Percentiles rank a stretch among this genome's conserved stretches.
Conservation (phyloP, 371 early-diverging fungal genomes). For the Mucor saturninus region DNA sequence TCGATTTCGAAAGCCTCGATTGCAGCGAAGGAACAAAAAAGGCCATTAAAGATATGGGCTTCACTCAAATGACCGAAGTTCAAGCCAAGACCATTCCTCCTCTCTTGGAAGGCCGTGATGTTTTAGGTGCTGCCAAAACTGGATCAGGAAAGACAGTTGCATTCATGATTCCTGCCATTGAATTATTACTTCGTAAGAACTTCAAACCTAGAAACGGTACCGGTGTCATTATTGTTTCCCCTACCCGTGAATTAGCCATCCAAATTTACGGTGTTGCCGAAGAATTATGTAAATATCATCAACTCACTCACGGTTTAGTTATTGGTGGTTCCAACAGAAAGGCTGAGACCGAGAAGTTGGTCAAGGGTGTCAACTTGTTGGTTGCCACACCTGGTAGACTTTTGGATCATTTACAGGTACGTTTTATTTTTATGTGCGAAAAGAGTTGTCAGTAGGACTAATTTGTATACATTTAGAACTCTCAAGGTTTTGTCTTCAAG, state of each 20-base stretch:
- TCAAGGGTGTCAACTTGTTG: slow-evolving; percentile 92
- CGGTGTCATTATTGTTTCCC: slow-evolving; percentile 96
- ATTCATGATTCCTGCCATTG: slow-evolving; percentile 96
- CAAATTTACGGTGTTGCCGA: slow-evolving; percentile 99
- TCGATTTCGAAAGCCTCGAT: slow-evolving; percentile 68
- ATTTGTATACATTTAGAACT: slow-evolving; percentile 60
- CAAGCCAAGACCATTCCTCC: slow-evolving; percentile 97
- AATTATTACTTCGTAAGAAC: slow-evolving; percentile 81
- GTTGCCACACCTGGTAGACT: slow-evolving; percentile 99
- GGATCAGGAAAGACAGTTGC: slow-evolving; percentile 99
- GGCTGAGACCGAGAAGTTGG: slow-evolving; percentile 93
- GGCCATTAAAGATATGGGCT: slow-evolving; percentile 93
- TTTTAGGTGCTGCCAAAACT: slow-evolving; percentile 99
- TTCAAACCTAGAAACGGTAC: slow-evolving; percentile 97
- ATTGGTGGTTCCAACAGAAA: slow-evolving; percentile 97
- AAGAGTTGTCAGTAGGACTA: not conserved
- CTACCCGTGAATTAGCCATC: slow-evolving; percentile 99
- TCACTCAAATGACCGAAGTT: slow-evolving; percentile 96
- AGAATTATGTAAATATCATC: slow-evolving; percentile 89
- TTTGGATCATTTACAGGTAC: slow-evolving; percentile 90
- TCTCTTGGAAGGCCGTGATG: slow-evolving; percentile 95
- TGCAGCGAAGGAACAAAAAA: slow-evolving; percentile 73
- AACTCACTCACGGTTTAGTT: slow-evolving; percentile 89
- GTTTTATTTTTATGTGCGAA: not conserved
- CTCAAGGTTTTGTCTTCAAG: slow-evolving; percentile 90